Evolutionary conservation across 2,329 filamentous ascomycete species (phyloP), one percentile per base, ranked within the genome.

Genomic region (Fusarium verticillioides): DNA sequence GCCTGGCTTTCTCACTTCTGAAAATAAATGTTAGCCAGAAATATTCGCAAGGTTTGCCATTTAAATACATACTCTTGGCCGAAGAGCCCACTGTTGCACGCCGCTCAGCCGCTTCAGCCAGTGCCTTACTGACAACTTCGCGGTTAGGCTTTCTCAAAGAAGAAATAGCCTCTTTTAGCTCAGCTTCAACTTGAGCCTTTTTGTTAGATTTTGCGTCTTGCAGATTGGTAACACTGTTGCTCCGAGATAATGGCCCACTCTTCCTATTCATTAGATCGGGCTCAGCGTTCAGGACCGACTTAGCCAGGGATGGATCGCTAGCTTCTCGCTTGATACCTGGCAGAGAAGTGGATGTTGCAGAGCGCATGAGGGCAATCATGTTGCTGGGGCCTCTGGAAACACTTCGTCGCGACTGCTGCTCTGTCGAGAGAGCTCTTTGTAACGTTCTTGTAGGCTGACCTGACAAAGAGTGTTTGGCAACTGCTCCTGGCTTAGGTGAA

Each of bases 141-240:
- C 94, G 89, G 77, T 96, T 95, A 2, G 94, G 94, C 81, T 91
- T 94, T 79, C 93, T 91, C 46, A 96, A 81, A 15, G 91, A 88
- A 10, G 88, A 89, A 56, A 96, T 95, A 13, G 94, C 94, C 66
- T 94, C 89, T 73, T 90, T 89, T 39, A 96, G 82, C 77, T 95
- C 91, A 34, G 91, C 89, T 53, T 94, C 90, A 4, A 94, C 87
- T 28, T 88, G 82, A 6, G 90, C 91, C 78, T 92, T 92, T 79
- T 90, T 93, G 75, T 85, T 89, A 37, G 88, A 85, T 80, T 89
- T 93, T 3, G 83, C 79, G 63, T 91, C 89, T 5, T 86, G 86
- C 36, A 86, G 81, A 40, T 84, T 86, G 34, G 85, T 85, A 70
- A 87, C 84, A 73, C 86, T 87, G 60, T 82, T 85, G 73, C 82